These are phyloP conservation scores for Leishmania gerbilli DNA, from an alignment of 208 protist genomes.

Conservation along the genomic window DNA sequence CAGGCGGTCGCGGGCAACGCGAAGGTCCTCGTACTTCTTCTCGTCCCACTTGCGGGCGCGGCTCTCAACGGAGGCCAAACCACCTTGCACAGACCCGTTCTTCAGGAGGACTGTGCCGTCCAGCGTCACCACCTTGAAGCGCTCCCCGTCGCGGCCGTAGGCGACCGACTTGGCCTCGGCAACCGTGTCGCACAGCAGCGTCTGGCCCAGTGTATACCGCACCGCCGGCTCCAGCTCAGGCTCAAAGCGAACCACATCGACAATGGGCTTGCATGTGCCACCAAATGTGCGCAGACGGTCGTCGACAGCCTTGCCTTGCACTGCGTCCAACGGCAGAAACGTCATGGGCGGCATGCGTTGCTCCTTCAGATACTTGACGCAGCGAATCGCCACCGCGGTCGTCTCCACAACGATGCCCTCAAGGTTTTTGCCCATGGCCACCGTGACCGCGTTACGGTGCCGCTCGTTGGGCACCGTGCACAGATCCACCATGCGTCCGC, in stretches of 20 bases:
- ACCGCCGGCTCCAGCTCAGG: conserved; percentile 87
- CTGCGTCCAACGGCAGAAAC: conserved; percentile 96
- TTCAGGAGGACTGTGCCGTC: conserved; percentile 96
- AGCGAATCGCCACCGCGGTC: conserved; percentile 90
- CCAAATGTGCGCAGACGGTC: conserved; percentile 92
- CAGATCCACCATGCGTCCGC: conserved; percentile 93
- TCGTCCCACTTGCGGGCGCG: conserved; percentile 94
- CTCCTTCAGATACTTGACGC: conserved; percentile 97
- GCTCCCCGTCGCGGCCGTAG: conserved; percentile 68
- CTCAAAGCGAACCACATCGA: conserved; percentile 95
- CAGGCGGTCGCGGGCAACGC: conserved; percentile 67
- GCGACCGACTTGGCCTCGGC: conserved; percentile 90
- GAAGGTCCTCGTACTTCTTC: conserved; percentile 87
- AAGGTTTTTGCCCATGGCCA: conserved; percentile 96
- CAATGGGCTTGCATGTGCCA: conserved; percentile 89
- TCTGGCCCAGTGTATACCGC: conserved; percentile 95
- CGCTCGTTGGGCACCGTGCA: conserved; percentile 90
- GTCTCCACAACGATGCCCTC: conserved; percentile 97
- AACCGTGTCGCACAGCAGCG: conserved; percentile 95
- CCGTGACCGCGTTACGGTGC: conserved; percentile 94
- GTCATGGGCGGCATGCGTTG: conserved; percentile 93
- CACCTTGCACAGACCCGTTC: conserved; percentile 96
- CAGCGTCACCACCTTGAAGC: conserved; percentile 95
- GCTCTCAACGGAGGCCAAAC: conserved; percentile 76
- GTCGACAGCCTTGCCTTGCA: conserved; percentile 88